These are phyloP conservation scores for Ochetophila trinervis DNA, from an alignment of 306 rosid genomes.

Conservation along the genomic window DNA sequence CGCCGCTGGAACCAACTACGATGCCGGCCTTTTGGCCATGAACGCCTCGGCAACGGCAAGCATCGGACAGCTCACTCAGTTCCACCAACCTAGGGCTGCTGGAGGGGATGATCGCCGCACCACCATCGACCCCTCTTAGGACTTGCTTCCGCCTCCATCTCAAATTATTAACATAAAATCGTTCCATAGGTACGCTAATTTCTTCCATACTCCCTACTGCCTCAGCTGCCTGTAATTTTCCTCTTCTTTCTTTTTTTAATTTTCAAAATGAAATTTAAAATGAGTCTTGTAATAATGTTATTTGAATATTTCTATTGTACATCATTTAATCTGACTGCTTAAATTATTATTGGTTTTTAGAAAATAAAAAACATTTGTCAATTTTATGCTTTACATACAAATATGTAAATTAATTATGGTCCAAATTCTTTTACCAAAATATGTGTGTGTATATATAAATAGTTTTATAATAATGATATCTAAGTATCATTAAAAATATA, in stretches of 20 bases:
- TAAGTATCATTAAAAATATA: too few relatives aligned
- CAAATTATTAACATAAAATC: too few relatives aligned
- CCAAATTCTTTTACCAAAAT: too few relatives aligned
- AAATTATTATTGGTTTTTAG: background rate
- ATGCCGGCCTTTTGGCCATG: constrained; percentile 68
- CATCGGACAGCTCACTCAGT: constrained; percentile 66
- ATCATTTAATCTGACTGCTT: background rate
- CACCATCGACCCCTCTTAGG: constrained; percentile 77
- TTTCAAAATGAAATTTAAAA: background rate
- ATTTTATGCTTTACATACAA: background rate
- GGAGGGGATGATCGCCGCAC: constrained; percentile 65
- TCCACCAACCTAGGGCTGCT: constrained; percentile 68
- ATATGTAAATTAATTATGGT: too few relatives aligned
- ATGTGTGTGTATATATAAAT: too few relatives aligned
- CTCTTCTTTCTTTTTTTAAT: background rate
- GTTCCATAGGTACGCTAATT: too few relatives aligned
- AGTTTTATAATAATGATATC: too few relatives aligned
- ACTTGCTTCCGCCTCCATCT: constrained; percentile 1
- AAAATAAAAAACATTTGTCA: background rate
- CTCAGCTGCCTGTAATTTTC: too few relatives aligned
- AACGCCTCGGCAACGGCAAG: constrained; percentile 72
- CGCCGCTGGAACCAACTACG: constrained; percentile 51
- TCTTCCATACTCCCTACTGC: too few relatives aligned
- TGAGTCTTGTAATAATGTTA: background rate
- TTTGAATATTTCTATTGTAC: background rate